Evolutionary conservation across 2,329 filamentous ascomycete genomes (phyloP).

Genomic region (Pochonia chlamydosporia): DNA sequence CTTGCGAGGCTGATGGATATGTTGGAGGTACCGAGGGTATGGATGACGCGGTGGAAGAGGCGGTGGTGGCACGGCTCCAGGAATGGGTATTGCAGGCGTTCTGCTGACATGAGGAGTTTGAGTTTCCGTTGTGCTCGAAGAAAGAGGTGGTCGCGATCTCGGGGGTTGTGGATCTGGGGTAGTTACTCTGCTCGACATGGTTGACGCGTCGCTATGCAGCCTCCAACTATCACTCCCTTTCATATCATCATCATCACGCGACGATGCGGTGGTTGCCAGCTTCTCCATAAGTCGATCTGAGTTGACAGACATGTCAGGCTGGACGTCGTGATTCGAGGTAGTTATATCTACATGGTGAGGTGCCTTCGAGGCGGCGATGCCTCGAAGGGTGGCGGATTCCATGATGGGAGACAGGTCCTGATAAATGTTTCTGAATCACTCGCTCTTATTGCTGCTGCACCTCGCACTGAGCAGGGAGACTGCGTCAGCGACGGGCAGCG

Average conservation of each 20-base stretch:
- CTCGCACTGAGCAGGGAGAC: constrained; percentile 6
- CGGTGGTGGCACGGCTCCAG: constrained; percentile 6
- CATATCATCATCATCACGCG: constrained; percentile 19
- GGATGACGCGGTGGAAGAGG: constrained; percentile 9
- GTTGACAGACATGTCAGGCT: background rate
- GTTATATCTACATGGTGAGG: background rate
- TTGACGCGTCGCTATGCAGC: constrained; percentile 20
- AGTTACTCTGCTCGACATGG: constrained; percentile 21
- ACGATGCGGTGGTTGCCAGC: constrained; percentile 15
- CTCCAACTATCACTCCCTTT: constrained; percentile 21
- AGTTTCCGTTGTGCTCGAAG: constrained; percentile 9
- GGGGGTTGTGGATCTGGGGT: constrained; percentile 19
- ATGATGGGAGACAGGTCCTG: background rate
- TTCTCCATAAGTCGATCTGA: background rate
- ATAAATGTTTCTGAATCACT: background rate
- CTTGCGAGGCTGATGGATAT: background rate
- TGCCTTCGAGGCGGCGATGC: background rate
- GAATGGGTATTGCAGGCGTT: constrained; percentile 10
- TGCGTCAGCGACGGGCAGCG: constrained; percentile 9
- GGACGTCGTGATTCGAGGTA: background rate
- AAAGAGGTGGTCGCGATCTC: constrained; percentile 8
- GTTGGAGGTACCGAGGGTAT: constrained; percentile 7
- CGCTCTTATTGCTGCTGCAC: background rate
- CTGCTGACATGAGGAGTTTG: constrained; percentile 11
- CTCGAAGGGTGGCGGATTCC: background rate